A percentile compares a stretch with the other conserved stretches of the same genome.
Evolutionary conservation across 768 basidiomycete species (phyloP).

Genomic region (Tephrocybe sp.): DNA sequence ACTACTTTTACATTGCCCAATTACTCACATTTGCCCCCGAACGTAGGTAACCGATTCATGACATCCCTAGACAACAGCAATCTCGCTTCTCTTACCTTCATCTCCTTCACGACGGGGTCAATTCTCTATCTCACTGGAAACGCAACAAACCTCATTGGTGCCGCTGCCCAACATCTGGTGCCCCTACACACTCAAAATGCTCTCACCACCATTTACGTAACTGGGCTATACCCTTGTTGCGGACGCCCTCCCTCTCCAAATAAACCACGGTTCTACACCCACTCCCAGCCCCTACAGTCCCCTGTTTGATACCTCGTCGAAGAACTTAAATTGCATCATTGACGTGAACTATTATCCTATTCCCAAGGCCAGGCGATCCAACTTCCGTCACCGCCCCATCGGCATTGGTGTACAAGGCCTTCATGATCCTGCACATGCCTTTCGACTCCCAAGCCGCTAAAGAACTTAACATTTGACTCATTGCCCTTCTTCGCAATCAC

Average conservation of each 20-base stretch:
- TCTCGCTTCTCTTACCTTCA: slow-evolving; percentile 54
- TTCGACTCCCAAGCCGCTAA: slow-evolving; percentile 90
- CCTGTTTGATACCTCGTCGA: slow-evolving; percentile 51
- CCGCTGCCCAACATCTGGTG: slow-evolving; percentile 50
- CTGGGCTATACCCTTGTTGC: slow-evolving; percentile 52
- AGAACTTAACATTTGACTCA: slow-evolving; percentile 85
- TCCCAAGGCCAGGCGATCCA: slow-evolving; percentile 85
- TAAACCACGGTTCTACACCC: slow-evolving; percentile 24
- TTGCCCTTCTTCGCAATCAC: no score
- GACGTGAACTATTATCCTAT: slow-evolving; percentile 96
- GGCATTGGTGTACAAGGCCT: slow-evolving; percentile 98
- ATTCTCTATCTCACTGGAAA: slow-evolving; percentile 62
- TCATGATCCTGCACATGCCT: slow-evolving; percentile 95
- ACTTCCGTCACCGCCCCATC: slow-evolving; percentile 96
- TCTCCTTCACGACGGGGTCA: slow-evolving; percentile 50
- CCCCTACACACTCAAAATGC: slow-evolving; percentile 41
- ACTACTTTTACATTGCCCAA: not conserved
- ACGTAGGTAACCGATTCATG: slow-evolving; percentile 59
- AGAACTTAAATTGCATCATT: slow-evolving; percentile 92
- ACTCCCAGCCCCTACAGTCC: slow-evolving; percentile 55
- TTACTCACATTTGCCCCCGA: not conserved
- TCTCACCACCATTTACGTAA: slow-evolving; percentile 41
- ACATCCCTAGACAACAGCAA: slow-evolving; percentile 63
- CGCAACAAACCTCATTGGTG: slow-evolving; percentile 48
- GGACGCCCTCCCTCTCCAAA: slow-evolving; percentile 53